Base-by-base conservation (phyloP, 305 asterid species). In the Ilex paraguariensis region DNA sequence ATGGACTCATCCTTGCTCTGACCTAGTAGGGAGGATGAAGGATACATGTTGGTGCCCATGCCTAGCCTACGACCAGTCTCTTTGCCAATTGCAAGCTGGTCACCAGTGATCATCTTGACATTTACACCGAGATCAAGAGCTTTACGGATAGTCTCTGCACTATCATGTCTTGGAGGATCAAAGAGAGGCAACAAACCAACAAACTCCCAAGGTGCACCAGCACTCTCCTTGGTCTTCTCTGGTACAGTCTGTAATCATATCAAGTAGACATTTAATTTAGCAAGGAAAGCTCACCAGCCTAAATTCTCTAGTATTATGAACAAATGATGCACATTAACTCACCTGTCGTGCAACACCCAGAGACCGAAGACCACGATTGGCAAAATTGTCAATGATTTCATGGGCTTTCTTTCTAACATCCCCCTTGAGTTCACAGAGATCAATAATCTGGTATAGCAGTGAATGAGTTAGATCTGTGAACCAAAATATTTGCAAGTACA, bases 291-390 rank as follows among this genome's bases (percentile, higher is more conserved):
- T 46, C 51, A 11, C 51, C n/a, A 9, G 6, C 51, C 51, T 13
- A 46, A 46, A 46, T 36, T 36, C 42, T 36, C 42, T 4, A 36
- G n/a, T 46, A 11, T 10, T 7, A 46, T 3, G 13, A 46, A 46
- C 13, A 46, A 46, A 10, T 46, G 51, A 36, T 46, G 3, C 10
- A 46, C 13, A 0, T 13, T 8, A 31, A 61, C 65, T 68, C 39
- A 84, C 97, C 80, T 91, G 98, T 55, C 79, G 73, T 10, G 96
- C 85, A 61, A 93, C 84, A 28, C 85, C 99, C 52, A 93, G 86
- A 55, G 97, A 82, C 42, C 98, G 97, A 77, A 93, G 99, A 11
- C 99, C 99, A 15, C 99, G 95, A 64, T 90, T 84, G 10, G 99
- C 99, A 60, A 66, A 93, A 57, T 79, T 72, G 68, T 86, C 97